Evolutionary conservation across 306 rosid genomes (phyloP), one percentile per base, ranked within the genome.

Genomic region (Sicyos baderoa): DNA sequence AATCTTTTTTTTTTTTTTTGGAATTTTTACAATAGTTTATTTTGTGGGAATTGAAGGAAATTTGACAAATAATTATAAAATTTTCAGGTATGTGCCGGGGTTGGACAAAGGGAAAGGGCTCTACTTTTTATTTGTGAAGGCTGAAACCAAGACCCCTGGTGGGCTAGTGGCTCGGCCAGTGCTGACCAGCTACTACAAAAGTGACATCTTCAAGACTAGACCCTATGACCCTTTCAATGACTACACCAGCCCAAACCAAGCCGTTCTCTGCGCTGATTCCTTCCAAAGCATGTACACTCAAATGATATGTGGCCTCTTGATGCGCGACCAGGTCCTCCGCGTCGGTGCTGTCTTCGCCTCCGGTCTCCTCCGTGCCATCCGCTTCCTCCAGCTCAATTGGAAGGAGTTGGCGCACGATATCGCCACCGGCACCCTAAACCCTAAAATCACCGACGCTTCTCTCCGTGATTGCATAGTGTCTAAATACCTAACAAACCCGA

Each of bases 291-390:
- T 93, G 99, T 93, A 93, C 74, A 73, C 95, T 0, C 99, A 93
- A 71, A 93, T 93, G 99, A 59, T 93, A 1, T 93, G 99, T 21
- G 99, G 99, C 59, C 86, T 93, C 71, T 45, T 85, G 71, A 85
- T 83, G 96, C 96, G 91, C 75, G 74, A 50, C 4, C 63, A 90
- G 68, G 99, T 93, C 48, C 96, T 93, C 37, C 72, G 97, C 0
- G 88, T 93, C 2, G 97, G 99, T 0, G 99, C 97, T 0, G 87
- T 93, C 13, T 93, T 93, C 0, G 97, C 97, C 75, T 93, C 99
- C 7, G 97, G 97, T 8, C 94, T 93, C 29, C 91, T 93, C 22
- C 66, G 97, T 5, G 97, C 97, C 82, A 88, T 93, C 21, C 78
- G 86, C 5, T 93, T 93, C 76, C 95, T 93, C 53, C 94, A 93